phyloP scores from a whole-genome alignment of 192 early-diverging fungal genomes.

The Podila epicladia region DNA sequence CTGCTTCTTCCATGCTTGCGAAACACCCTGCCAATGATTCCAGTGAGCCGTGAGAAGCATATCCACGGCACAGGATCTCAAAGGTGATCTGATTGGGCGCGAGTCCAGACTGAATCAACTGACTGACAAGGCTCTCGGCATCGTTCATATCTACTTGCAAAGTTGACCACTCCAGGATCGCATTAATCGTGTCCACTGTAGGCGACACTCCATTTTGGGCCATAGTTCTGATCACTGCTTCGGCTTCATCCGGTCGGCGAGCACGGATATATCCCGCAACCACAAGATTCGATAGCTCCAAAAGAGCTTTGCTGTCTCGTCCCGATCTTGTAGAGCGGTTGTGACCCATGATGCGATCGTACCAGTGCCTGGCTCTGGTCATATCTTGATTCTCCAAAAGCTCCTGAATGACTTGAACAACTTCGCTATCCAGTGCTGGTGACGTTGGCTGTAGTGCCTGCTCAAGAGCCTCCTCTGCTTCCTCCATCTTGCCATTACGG shows the following conservation, averaged over 20 bases:
- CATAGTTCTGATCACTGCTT: conserved; percentile 13
- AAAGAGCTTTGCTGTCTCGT: not conserved
- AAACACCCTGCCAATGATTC: conserved; percentile 16
- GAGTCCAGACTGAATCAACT: conserved; percentile 19
- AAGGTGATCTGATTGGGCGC: conserved; percentile 22
- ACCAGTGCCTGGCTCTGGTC: conserved; percentile 34
- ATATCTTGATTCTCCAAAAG: conserved; percentile 20
- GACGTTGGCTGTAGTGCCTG: not conserved
- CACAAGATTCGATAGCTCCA: conserved; percentile 13
- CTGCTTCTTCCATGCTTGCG: conserved; percentile 23
- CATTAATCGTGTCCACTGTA: conserved; percentile 29
- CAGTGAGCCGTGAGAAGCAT: conserved; percentile 19
- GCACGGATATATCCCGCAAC: conserved; percentile 28
- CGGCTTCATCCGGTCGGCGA: conserved; percentile 13
- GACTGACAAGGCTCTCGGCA: conserved; percentile 17
- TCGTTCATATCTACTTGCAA: conserved; percentile 19
- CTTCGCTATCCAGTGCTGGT: conserved; percentile 1
- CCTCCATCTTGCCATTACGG: conserved; percentile 12
- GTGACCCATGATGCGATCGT: not conserved
- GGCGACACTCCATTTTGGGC: conserved; percentile 12
- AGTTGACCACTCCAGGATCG: conserved; percentile 31
- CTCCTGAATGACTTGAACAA: conserved; percentile 17
- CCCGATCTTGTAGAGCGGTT: too few species aligned
- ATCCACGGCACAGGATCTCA: conserved; percentile 33
- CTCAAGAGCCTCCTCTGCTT: conserved; percentile 32